Conservation (phyloP, 768 basidiomycete species). For the Suillus cothurnatus region DNA sequence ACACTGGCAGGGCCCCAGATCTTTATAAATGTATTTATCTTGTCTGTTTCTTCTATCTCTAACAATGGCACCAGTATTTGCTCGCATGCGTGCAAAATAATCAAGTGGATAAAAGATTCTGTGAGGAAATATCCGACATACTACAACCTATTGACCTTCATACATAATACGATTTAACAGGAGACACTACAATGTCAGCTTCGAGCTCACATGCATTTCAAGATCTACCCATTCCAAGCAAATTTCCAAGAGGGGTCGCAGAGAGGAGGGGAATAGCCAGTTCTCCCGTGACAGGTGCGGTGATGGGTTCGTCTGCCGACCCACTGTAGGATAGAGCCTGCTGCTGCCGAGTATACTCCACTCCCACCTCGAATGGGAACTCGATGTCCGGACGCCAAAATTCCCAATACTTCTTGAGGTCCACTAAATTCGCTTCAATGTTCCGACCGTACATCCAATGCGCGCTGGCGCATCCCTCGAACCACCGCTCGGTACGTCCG, state of each 20-base stretch:
- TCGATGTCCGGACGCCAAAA: constrained; percentile 24
- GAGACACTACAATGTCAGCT: background rate
- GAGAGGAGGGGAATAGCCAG: background rate
- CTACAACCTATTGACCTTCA: background rate
- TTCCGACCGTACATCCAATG: constrained; percentile 30
- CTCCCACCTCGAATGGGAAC: constrained; percentile 21
- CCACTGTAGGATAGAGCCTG: background rate
- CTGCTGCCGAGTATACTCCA: constrained; percentile 4
- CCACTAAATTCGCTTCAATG: constrained; percentile 25
- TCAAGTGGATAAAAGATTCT: background rate
- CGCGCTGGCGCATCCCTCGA: constrained; percentile 28
- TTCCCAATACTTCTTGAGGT: constrained; percentile 28
- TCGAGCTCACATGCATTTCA: background rate
- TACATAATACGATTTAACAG: background rate
- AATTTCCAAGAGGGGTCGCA: constrained; percentile 5
- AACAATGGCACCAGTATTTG: too few species aligned
- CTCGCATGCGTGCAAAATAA: background rate
- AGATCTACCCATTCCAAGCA: constrained; percentile 2
- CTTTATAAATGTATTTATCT: background rate
- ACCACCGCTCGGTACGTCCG: constrained; percentile 34
- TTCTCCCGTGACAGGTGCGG: constrained; percentile 3
- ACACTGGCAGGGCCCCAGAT: background rate
- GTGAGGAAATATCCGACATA: constrained; percentile 1
- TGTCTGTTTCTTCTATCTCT: background rate
- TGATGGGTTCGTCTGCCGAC: constrained; percentile 2